These are phyloP conservation scores for Nannizziopsis barbatae DNA, from an alignment of 2,329 filamentous ascomycete species.

Conservation along the genomic window DNA sequence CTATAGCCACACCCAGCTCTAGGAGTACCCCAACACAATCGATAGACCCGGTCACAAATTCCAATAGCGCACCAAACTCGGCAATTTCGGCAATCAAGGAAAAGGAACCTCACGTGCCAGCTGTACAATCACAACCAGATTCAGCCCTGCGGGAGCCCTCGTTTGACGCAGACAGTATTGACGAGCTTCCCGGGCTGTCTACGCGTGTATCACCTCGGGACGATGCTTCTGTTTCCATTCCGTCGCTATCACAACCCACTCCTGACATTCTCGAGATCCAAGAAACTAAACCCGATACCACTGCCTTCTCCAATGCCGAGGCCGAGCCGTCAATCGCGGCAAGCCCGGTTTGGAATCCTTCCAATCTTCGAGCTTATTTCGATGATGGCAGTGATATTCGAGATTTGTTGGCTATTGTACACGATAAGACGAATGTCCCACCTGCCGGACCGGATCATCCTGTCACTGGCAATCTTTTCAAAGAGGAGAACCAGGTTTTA, in stretches of 20 bases:
- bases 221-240: not conserved
- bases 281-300: not conserved
- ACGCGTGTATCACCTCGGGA: not conserved
- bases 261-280: slow-evolving; percentile 4
- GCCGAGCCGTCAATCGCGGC: not conserved
- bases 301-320: not conserved
- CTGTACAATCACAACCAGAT: not conserved
- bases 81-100: not conserved
- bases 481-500: slow-evolving; percentile 73
- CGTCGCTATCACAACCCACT: slow-evolving; percentile 1
- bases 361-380: slow-evolving; percentile 74
- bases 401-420: slow-evolving; percentile 81
- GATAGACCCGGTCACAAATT: not conserved
- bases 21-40: not conserved
- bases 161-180: not conserved
- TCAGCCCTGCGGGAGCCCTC: not conserved
- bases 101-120: not conserved
- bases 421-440: slow-evolving; percentile 75
- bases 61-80: not conserved
- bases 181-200: not conserved
- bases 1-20: not conserved
- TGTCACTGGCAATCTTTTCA: slow-evolving; percentile 66
- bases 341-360: slow-evolving; percentile 68
- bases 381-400: slow-evolving; percentile 81
- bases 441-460: slow-evolving; percentile 78